Base-by-base conservation (phyloP, 495 filamentous ascomycete genomes). In the Penicillium parvum region DNA sequence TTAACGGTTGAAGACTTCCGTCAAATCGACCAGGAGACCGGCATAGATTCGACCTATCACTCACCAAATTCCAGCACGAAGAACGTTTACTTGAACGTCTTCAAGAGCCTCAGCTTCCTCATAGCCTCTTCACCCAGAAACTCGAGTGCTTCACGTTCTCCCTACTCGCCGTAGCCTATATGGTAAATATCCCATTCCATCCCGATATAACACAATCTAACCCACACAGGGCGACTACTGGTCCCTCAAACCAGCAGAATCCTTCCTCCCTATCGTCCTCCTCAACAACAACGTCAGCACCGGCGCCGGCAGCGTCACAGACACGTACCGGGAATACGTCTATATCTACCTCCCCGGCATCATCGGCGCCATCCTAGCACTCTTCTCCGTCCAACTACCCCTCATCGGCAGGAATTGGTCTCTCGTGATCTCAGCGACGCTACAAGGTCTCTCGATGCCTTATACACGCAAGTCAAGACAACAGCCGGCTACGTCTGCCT, bases 311-410 rank as follows among this genome's bases (percentile, higher is more conserved):
- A 40, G 53, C 18, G 51, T 67, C 17, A 38, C 46, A 1, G 54
- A 53, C 19, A 70, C 64, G 19, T 74, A 73, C 45, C 64, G 60
- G 27, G 49, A 49, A 43, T 71, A 71, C 38, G 46, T 73, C 22
- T 66, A 63, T 50, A 73, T 71, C n/a, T 73, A 72, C 40, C 47
- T 64, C 9, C 63, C 66, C 1, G 70, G 70, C 4, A 61, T 68
- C 19, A 44, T 69, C 9, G 68, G 68, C 23, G 69, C 69, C n/a
- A 21, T 65, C 4, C 46, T 72, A 9, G 68, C 66, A 3, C 37
- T 61, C 5, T 21, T 63, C 7, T 55, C 63, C 37, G 60, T 68
- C 45, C 50, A 54, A 20, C 43, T 70, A 8, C 65, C 65, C 5
- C 43, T 39, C 4, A 39, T 71, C 25, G 68, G 65, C 11, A 55